Conservation (phyloP, 83 land plant genomes). For the Picea abies region DNA sequence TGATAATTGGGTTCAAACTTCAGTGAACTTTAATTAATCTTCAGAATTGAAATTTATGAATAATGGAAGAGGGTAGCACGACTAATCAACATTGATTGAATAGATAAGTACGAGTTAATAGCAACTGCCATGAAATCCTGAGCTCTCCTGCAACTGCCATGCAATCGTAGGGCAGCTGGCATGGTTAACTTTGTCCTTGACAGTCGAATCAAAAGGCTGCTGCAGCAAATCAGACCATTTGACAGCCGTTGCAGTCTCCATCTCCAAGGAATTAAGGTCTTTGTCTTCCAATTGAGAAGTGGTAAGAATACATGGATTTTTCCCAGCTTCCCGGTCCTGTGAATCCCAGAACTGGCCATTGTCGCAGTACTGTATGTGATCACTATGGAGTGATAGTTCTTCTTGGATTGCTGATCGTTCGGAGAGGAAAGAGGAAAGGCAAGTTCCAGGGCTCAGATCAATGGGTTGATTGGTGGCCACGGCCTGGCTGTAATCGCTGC, state of each 20-base stretch:
- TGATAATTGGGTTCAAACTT: too few relatives aligned
- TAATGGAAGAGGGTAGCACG: too few relatives aligned
- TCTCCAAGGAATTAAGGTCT: not conserved
- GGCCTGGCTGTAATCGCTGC: not conserved
- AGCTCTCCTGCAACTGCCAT: conserved; percentile 3
- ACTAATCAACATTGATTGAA: too few relatives aligned
- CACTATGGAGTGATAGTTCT: not conserved
- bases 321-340: not conserved
- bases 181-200: not conserved
- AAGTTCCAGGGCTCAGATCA: not conserved
- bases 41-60: too few relatives aligned
- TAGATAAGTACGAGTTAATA: too few relatives aligned
- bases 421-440: not conserved
- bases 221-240: conserved; percentile 4
- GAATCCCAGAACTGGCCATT: conserved; percentile 10
- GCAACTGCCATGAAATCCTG: not conserved
- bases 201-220: conserved; percentile 1
- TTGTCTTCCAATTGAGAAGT: not conserved
- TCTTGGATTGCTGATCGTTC: not conserved
- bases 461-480: not conserved
- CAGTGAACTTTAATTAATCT: too few relatives aligned
- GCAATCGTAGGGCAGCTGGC: not conserved
- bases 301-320: not conserved
- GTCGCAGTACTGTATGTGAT: conserved; percentile 4
- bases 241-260: not conserved